phyloP scores from a whole-genome alignment of 441 rosid species.

The Euphorbia corollata region DNA sequence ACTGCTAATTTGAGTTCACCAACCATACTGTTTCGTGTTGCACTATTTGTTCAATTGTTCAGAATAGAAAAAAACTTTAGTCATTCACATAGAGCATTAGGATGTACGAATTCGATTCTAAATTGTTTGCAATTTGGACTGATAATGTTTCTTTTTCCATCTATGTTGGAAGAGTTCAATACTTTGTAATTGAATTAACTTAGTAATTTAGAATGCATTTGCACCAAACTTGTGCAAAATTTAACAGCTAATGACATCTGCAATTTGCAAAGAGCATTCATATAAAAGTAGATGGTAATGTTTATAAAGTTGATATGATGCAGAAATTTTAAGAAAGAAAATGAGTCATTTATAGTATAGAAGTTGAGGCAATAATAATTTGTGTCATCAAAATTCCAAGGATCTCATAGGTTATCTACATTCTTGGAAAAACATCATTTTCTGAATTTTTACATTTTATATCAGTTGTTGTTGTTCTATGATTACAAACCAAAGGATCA shows the following conservation, averaged over 20 bases:
- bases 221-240: not conserved
- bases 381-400: not conserved
- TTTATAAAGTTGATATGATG: not conserved
- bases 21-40: not conserved
- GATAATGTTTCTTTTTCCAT: not conserved
- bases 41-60: not conserved
- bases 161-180: not conserved
- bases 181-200: not conserved
- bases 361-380: not conserved
- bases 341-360: not conserved
- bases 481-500: not conserved
- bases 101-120: not conserved
- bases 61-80: not conserved
- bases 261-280: not conserved
- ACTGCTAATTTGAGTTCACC: constrained; percentile 8
- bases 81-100: not conserved
- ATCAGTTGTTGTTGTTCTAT: not conserved
- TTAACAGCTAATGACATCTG: not conserved
- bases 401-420: not conserved
- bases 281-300: not conserved
- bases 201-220: not conserved
- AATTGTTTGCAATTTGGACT: not conserved
- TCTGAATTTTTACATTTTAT: not conserved
- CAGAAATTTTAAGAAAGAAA: not conserved
- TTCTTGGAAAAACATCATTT: not conserved